Conservation (phyloP, 345 rosid species). For the Eucalyptus curtisii region DNA sequence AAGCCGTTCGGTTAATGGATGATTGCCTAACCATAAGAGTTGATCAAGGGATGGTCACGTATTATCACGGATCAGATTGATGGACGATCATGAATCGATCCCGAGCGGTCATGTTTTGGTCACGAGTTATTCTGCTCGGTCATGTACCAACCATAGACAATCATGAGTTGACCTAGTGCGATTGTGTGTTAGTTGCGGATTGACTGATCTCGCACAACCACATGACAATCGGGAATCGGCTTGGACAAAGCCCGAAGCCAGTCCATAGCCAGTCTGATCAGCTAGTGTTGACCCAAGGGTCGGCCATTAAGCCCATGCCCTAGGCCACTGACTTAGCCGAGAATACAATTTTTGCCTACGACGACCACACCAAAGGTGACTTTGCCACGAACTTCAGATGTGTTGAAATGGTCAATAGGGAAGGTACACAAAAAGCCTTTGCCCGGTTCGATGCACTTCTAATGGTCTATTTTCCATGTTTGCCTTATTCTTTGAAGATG, state of each 20-base stretch:
- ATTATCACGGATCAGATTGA: accelerated
- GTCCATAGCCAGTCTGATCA: accelerated
- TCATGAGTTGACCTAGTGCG: accelerated
- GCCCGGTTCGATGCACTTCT: accelerated
- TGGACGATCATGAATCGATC: accelerated
- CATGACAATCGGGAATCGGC: accelerated
- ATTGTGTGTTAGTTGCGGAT: accelerated
- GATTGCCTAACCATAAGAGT: accelerated
- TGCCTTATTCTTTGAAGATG: too few species aligned
- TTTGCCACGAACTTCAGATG: too few species aligned
- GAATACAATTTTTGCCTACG: accelerated
- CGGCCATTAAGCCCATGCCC: accelerated
- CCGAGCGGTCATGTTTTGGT: too few species aligned
- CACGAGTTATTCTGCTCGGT: accelerated
- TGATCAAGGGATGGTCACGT: accelerated
- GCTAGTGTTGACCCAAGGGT: too few species aligned
- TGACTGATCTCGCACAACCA: accelerated
- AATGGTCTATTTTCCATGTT: too few species aligned
- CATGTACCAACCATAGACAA: too few species aligned
- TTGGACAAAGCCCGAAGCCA: accelerated
- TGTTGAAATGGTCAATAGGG: too few species aligned
- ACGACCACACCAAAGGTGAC: accelerated
- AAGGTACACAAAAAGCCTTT: too few species aligned
- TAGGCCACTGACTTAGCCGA: too few species aligned
- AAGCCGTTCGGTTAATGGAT: accelerated